Evolutionary conservation across 2,329 filamentous ascomycete species (phyloP).

Genomic region (Rosellinia necatrix): DNA sequence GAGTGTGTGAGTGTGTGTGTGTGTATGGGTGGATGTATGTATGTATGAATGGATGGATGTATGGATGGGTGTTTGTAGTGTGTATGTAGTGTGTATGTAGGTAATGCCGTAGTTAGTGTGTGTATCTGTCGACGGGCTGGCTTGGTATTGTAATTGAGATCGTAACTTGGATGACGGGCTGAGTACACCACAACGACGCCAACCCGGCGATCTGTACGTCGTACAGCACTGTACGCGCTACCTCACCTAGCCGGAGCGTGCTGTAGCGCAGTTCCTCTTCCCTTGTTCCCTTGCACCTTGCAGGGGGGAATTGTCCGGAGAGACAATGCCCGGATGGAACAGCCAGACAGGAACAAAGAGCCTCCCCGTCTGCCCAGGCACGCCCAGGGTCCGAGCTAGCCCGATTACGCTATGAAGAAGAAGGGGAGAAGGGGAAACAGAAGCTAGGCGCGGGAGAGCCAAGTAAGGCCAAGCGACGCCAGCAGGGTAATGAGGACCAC

Average conservation of each 20-base stretch:
- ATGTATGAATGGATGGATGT: background rate
- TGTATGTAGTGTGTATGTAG: slow-evolving; percentile 8
- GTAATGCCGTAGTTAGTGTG: background rate
- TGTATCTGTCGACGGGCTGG: too few relatives aligned
- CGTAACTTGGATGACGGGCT: slow-evolving; percentile 21
- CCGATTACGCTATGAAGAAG: too few relatives aligned
- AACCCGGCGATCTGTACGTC: slow-evolving; percentile 22
- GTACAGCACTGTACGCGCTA: slow-evolving; percentile 12
- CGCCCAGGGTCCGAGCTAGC: too few relatives aligned
- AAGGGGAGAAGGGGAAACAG: background rate
- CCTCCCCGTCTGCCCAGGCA: slow-evolving; percentile 7
- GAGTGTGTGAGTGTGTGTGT: background rate
- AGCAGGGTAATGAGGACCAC: slow-evolving; percentile 25
- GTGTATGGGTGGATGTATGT: background rate
- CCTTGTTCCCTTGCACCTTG: slow-evolving; percentile 14
- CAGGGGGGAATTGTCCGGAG: slow-evolving; percentile 27
- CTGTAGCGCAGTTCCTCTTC: slow-evolving; percentile 10
- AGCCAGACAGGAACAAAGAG: slow-evolving; percentile 22
- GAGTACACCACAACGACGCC: slow-evolving; percentile 24
- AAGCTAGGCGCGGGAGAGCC: slow-evolving; percentile 26
- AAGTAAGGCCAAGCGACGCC: slow-evolving; percentile 26
- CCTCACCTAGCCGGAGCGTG: background rate
- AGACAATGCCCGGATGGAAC: slow-evolving; percentile 25
- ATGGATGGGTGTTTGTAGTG: too few relatives aligned
- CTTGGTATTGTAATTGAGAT: slow-evolving; percentile 19